phyloP scores from a whole-genome alignment of 306 rosid species.

The Delonix regia region DNA sequence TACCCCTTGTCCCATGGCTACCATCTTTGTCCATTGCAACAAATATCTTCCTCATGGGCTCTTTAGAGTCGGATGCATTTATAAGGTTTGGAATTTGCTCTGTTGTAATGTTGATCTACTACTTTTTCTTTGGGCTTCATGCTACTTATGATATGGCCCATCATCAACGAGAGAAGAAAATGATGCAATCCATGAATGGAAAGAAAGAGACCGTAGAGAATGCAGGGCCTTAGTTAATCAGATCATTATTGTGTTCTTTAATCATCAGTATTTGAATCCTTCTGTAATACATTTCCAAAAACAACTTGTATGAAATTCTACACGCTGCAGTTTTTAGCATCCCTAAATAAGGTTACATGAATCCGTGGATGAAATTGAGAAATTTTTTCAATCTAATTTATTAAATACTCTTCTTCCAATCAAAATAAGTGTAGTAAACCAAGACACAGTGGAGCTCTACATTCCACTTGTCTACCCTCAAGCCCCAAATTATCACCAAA shows the following conservation, averaged over 20 bases:
- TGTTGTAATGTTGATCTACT: conserved; percentile 59
- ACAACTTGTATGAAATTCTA: no score
- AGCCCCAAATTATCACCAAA: no score
- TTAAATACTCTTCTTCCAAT: no score
- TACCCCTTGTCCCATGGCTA: conserved; percentile 85
- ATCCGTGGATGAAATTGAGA: no score
- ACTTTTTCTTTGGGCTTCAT: conserved; percentile 76
- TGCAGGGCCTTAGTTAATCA: conserved; percentile 29
- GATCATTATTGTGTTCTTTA: background rate
- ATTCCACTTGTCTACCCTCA: no score
- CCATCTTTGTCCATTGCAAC: conserved; percentile 79
- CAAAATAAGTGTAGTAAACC: no score
- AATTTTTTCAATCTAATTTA: no score
- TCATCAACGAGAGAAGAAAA: conserved; percentile 37
- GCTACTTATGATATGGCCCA: conserved; percentile 84
- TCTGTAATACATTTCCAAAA: background rate
- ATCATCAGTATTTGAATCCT: background rate
- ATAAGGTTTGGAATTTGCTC: conserved; percentile 75
- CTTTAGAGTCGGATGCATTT: conserved; percentile 55
- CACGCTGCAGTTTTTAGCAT: no score
- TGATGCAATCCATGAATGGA: background rate
- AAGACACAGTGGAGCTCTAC: no score
- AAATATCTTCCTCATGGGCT: conserved; percentile 79
- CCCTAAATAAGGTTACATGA: no score
- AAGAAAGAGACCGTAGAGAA: conserved; percentile 30